Evolutionary conservation across 371 early-diverging fungal genomes (phyloP).

Genomic region (Syncephalastrum sp.): DNA sequence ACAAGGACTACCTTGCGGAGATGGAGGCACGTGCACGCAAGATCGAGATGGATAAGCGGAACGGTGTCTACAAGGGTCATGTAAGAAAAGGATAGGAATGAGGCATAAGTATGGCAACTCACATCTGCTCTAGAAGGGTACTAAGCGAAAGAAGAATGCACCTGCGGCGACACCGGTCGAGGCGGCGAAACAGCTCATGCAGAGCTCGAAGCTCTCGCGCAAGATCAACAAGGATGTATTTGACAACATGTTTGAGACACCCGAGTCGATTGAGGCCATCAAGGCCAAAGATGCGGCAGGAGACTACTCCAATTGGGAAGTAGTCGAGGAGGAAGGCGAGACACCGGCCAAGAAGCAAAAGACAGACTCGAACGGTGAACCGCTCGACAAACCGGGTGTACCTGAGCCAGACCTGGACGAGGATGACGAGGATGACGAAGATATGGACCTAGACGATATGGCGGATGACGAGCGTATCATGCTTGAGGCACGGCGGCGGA

Average conservation of each 20-base stretch:
- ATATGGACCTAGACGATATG: constrained; percentile 43
- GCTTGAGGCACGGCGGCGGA: constrained; percentile 29
- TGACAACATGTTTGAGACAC: constrained; percentile 70
- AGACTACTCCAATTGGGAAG: constrained; percentile 35
- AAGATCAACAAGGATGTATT: constrained; percentile 90
- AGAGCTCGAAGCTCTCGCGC: constrained; percentile 73
- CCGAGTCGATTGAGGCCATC: constrained; percentile 44
- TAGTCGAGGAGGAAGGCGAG: constrained; percentile 51
- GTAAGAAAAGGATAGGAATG: constrained; percentile 38
- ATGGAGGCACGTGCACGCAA: constrained; percentile 56
- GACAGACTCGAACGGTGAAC: constrained; percentile 15
- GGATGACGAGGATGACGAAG: constrained; percentile 51
- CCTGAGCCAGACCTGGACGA: constrained; percentile 44
- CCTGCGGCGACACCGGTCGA: constrained; percentile 64
- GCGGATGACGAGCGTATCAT: constrained; percentile 39
- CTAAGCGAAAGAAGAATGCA: constrained; percentile 26
- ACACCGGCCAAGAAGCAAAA: constrained; percentile 19
- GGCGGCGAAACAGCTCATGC: constrained; percentile 73
- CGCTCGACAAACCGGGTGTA: constrained; percentile 9
- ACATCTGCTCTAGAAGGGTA: constrained; percentile 25
- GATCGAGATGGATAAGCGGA: constrained; percentile 49
- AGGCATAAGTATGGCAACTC: background rate
- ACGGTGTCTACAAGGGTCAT: constrained; percentile 33
- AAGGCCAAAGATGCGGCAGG: constrained; percentile 35
- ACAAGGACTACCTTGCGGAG: constrained; percentile 83